Evolutionary conservation across 768 basidiomycete species (phyloP), one percentile per base, ranked within the genome.

Genomic region (Termitomyces sp.): DNA sequence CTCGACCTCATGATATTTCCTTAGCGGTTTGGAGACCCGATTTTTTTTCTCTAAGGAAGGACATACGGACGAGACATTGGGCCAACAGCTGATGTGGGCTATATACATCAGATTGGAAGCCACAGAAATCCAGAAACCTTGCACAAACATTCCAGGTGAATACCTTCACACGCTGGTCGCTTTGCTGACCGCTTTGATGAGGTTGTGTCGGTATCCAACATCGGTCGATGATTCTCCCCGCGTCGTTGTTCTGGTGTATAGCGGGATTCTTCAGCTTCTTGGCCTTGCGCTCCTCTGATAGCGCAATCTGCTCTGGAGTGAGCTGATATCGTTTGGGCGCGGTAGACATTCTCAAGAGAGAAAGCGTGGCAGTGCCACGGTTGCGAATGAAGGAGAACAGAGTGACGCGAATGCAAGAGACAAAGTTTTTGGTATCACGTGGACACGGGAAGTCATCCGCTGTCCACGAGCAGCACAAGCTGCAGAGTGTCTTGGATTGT

Each of bases 101-200:
- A 57, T 54, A 57, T 47, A 51, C 51, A 53, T 65, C 34, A 60
- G 61, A 55, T 47, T 53, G 53, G 32, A 44, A 16, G 34, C 37
- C 52, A 54, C 45, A 53, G 29, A 35, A 21, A 37, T 54, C 42
- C 9, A 41, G 51, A n/a, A 45, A 57, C n/a, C 29, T 59, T 60
- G 44, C 56, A 85, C 89, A 61, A 57, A 93, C 89, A 75, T 94
- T 94, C 90, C 91, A 94, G 5, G 88, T 88, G 75, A 90, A 76
- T 49, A 94, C 68, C 65, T 77, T 89, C 59, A 85, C 57, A 53
- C 59, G 75, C 52, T 62, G 76, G 65, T 44, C 47, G 29, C 47
- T 66, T 54, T 66, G 59, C 42, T 10, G 27, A n/a, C 54, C 60
- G 17, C 68, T 59, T 41, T 66, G 57, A 35, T 61, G 40, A 47